Base-by-base conservation (phyloP, 768 basidiomycete species). In the Mrakia blollopis region DNA sequence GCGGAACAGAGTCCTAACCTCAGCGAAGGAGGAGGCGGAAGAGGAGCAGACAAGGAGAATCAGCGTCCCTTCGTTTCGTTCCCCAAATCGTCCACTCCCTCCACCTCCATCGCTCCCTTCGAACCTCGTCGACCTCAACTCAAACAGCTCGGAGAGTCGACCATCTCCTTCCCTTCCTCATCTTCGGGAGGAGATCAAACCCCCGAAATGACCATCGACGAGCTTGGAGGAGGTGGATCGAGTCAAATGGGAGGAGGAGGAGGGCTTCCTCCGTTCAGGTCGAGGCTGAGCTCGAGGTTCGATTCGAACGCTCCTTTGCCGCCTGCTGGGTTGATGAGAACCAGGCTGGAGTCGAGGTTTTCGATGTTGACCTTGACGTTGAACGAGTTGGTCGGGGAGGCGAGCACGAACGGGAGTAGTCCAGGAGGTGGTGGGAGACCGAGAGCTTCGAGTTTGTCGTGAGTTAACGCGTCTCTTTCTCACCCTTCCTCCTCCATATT, bases 281-380 rank as follows among this genome's bases (percentile, higher is more conserved):
- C 54, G 35, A 52, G 35, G 35, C 39, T 28, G 50, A 37, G 25
- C n/a, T 54, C 76, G 32, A 39, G 76, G 14, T 77, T 73, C 37
- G 76, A 77, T 44, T 77, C 76, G 62, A 77, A 77, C 63, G 72
- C 76, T 14, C 76, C 76, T 2, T 32, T 77, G 18, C 76, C 76
- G 21, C 44, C 72, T n/a, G 65, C 75, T 9, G 63, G 72, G 9
- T 23, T 65, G 25, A 72, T 50, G 50, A 72, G 76, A 8, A 28
- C 71, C 9, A 62, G 71, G 35, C 13, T 72, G 8, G 50, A 72
- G 37, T 41, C 62, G 8, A 65, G 62, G 50, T 68, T 72, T n/a
- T 30, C 72, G 28, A n/a, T 65, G n/a, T 30, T 47, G 32, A 35
- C 71, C 3, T 54, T 37, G 25, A 28, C 44, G n/a, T n/a, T 73